Base-by-base conservation (phyloP, 306 rosid species). In the Vigna mungo region DNA sequence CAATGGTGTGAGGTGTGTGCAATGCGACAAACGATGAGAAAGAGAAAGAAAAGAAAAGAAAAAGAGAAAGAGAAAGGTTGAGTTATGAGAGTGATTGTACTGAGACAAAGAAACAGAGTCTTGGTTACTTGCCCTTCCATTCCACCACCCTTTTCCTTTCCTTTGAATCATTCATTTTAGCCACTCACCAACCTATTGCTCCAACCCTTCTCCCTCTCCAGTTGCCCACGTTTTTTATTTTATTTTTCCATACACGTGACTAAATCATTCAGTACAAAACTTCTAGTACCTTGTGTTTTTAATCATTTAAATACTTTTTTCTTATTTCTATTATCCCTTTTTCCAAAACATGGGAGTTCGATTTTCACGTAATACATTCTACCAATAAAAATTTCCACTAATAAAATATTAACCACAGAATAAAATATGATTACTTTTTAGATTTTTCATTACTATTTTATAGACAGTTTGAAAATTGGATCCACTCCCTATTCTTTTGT, bases 201-300 rank as follows among this genome's bases (percentile, higher is more conserved):
- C 56, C 41, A 46, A 17, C 2, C 71, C 34, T 67, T 43, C 37
- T 4, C 71, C 52, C 18, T 41, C 36, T 47, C 13, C 5, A 68
- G 74, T 68, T 47, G 74, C 74, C 74, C 74, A 47, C 74, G 74
- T 68, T 46, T 14, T 16, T 48, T 47, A 68, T 47, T 68, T 0
- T 25, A 27, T 48, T 48, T 58, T 47, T 68, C 48, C 16, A 47
- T 59, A 20, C 74, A 68, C 74, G 59, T 68, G 59, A 9, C 44
- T 27, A 7, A 27, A 46, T 14, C 27, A 12, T 43, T 58, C 49
- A 12, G 1, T 2, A 20, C 7, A 0, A 4, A 1, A 0, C 1
- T 13, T 58, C 64, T 20, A 41, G 2, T 5, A 41, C 71, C 12
- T 41, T 66, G 20, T 18, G 12, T 43, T 43, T 11, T 43, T 43